Evolutionary conservation across 306 rosid species (phyloP), one percentile per base, ranked within the genome.

Genomic region (Calophaca sinica): DNA sequence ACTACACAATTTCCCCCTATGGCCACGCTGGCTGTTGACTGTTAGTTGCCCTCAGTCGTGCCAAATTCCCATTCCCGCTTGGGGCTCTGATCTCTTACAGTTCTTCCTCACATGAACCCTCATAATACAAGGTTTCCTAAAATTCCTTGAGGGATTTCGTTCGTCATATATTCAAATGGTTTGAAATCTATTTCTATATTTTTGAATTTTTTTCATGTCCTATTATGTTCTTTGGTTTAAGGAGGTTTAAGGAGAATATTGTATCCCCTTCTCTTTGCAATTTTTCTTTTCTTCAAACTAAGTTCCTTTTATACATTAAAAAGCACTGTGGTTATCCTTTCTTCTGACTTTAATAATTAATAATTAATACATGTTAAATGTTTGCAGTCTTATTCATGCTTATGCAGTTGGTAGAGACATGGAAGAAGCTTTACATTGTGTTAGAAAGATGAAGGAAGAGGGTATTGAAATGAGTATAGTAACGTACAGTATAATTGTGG

Each of bases 351-450:
- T 83, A 48, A 65, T 36, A 32, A 78, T 70, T 78, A 78, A 78
- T 78, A 51, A 78, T 70, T 78, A 78, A 78, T 78, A 51, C 57
- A 70, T 66, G 72, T 84, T 66, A 78, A 84, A 76, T 83, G 55
- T 66, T 62, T 87, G 97, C 98, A 94, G 98, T 90, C 96, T 91
- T 81, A 90, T 94, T 86, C 96, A 94, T 74, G 98, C 98, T 78
- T 94, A 94, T 87, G 97, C 97, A 86, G 97, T 91, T 85, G 97
- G 97, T 74, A 89, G 96, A 91, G 98, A 94, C 82, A 94, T 94
- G 98, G 97, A 88, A 72, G 98, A 94, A 84, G 97, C 98, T 64
- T 85, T 94, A 79, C 84, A 87, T 66, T 94, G 98, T 85, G 97
- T 85, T 78, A 89, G 80, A 86, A 91, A 86, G 89, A 94, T 94